Conservation (phyloP, 2,329 filamentous ascomycete species). For the Emericellopsis cladophorae region DNA sequence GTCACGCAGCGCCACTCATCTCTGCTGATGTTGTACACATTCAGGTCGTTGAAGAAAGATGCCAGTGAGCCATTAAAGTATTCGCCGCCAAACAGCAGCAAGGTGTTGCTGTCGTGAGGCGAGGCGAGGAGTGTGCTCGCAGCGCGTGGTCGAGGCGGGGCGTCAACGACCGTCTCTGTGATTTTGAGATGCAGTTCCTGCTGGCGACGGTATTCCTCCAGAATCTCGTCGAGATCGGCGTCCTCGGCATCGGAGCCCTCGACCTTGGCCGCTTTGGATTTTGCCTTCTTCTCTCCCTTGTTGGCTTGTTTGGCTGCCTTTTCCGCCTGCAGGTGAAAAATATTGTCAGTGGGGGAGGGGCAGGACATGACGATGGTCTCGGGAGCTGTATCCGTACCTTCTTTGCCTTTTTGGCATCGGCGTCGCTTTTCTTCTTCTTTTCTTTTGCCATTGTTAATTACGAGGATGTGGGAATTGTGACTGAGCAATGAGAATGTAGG, state of each 20-base stretch:
- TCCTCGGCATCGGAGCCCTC: slow-evolving; percentile 86
- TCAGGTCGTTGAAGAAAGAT: slow-evolving; percentile 53
- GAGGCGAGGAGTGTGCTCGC: slow-evolving; percentile 76
- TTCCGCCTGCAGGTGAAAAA: slow-evolving; percentile 28
- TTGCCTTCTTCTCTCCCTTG: slow-evolving; percentile 79
- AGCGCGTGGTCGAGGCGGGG: slow-evolving; percentile 64
- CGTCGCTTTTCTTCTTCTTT: slow-evolving; percentile 29
- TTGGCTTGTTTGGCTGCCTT: slow-evolving; percentile 72
- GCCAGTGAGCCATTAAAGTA: slow-evolving; percentile 89
- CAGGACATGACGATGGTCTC: neutral
- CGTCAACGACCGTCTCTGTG: slow-evolving; percentile 62
- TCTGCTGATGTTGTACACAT: slow-evolving; percentile 64
- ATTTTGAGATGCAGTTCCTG: slow-evolving; percentile 93
- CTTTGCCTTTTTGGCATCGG: slow-evolving; percentile 37
- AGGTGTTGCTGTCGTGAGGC: slow-evolving; percentile 73
- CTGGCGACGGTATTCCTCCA: slow-evolving; percentile 84
- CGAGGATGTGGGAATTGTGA: too few relatives aligned
- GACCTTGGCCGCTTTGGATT: slow-evolving; percentile 53
- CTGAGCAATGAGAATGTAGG: too few relatives aligned
- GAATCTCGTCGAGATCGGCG: slow-evolving; percentile 81
- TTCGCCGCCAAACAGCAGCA: slow-evolving; percentile 89
- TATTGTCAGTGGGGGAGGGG: slow-evolving; percentile 7
- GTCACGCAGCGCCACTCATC: slow-evolving; percentile 89
- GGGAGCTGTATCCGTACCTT: slow-evolving; percentile 18
- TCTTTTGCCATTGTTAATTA: slow-evolving; percentile 31